Percentiles rank a stretch among this genome's conserved stretches.
Evolutionary conservation across 2,329 filamentous ascomycete genomes (phyloP).

Genomic region (Aspergillus intermedius): DNA sequence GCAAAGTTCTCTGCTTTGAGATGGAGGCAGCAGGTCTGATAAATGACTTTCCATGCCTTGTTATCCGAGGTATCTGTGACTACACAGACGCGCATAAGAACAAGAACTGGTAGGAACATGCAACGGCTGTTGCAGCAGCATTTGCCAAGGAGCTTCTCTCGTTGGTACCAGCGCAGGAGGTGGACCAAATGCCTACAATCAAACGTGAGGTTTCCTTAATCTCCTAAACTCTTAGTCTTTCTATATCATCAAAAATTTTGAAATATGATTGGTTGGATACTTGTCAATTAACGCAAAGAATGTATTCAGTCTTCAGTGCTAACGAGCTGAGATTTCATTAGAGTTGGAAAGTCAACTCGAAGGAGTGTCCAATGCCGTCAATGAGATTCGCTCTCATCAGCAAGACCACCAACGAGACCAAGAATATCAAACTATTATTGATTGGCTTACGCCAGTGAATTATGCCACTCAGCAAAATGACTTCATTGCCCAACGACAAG

Average conservation of each 20-base stretch:
- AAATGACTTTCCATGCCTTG: background rate
- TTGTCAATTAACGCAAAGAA: too few species aligned
- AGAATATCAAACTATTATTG: background rate
- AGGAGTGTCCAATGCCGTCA: background rate
- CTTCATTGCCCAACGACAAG: background rate
- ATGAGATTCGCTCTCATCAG: too few species aligned
- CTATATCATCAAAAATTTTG: background rate
- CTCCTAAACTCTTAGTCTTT: background rate
- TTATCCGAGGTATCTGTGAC: background rate
- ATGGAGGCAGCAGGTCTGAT: background rate
- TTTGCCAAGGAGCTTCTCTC: background rate
- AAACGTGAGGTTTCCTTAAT: background rate
- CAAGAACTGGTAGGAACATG: background rate
- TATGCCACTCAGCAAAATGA: background rate
- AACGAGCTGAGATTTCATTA: too few species aligned
- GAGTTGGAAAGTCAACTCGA: background rate
- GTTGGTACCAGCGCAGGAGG: background rate
- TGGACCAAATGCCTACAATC: background rate
- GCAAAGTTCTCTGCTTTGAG: background rate
- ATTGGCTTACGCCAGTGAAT: background rate
- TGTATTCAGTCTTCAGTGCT: too few species aligned
- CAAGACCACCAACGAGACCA: too few species aligned
- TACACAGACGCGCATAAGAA: conserved; percentile 1
- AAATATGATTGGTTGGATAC: too few species aligned
- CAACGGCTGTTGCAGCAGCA: background rate